These are phyloP conservation scores for Sphaerostilbella broomeana DNA, from an alignment of 2,329 filamentous ascomycete species.

Conservation along the genomic window DNA sequence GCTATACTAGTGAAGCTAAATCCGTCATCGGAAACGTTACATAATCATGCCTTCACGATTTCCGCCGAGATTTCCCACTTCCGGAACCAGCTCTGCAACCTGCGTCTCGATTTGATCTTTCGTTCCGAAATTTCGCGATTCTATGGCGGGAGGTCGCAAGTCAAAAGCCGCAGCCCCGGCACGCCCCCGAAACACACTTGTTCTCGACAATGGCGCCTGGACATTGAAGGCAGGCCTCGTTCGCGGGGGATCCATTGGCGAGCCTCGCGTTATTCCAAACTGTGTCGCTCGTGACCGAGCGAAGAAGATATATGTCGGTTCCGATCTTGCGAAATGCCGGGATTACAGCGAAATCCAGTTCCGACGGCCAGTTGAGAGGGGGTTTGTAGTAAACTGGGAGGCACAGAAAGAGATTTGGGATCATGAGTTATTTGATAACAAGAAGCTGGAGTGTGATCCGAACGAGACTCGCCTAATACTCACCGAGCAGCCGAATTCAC, in stretches of 20 bases:
- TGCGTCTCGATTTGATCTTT: constrained; percentile 3
- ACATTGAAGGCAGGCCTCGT: constrained; percentile 86
- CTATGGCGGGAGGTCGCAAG: constrained; percentile 45
- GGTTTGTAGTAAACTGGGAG: constrained; percentile 95
- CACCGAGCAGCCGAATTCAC: constrained; percentile 76
- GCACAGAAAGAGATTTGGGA: constrained; percentile 95
- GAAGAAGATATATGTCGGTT: constrained; percentile 70
- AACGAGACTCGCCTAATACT: constrained; percentile 76
- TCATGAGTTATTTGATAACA: constrained; percentile 69
- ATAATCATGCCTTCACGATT: constrained; percentile 1
- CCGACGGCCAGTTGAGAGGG: constrained; percentile 84
- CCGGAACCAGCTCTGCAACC: background rate
- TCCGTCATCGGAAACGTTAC: no score
- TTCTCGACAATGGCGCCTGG: constrained; percentile 90
- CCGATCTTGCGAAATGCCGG: constrained; percentile 69
- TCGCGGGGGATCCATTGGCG: constrained; percentile 36
- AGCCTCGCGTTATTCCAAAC: constrained; percentile 76
- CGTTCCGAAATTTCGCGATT: constrained; percentile 5
- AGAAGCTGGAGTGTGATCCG: constrained; percentile 63
- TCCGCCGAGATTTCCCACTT: constrained; percentile 1
- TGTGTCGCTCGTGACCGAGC: constrained; percentile 79
- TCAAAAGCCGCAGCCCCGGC: constrained; percentile 44
- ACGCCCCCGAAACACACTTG: constrained; percentile 61
- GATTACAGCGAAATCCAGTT: constrained; percentile 89
- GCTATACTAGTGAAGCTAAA: no score